These are phyloP conservation scores for Mollisia scopiformis DNA, from an alignment of 2,329 filamentous ascomycete species.

Conservation along the genomic window DNA sequence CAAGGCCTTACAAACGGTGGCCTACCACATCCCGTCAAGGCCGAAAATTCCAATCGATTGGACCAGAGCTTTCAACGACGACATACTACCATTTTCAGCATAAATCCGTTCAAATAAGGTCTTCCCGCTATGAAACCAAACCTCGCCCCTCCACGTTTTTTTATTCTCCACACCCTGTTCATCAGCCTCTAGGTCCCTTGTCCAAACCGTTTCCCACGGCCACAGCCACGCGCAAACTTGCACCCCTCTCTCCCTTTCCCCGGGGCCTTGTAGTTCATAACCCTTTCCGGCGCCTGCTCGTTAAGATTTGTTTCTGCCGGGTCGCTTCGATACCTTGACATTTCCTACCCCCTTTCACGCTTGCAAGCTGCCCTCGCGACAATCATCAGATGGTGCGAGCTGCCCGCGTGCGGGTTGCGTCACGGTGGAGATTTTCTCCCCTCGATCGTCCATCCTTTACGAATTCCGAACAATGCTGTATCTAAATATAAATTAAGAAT, in stretches of 20 bases:
- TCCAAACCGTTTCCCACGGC: background rate
- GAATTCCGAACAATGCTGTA: background rate
- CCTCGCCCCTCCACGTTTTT: background rate
- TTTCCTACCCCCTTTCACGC: background rate
- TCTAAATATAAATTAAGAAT: background rate
- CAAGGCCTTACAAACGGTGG: no score
- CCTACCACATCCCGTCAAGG: background rate
- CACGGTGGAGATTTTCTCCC: background rate
- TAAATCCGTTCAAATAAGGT: background rate
- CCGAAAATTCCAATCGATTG: background rate
- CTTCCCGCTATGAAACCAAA: background rate
- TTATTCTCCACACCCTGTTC: no score
- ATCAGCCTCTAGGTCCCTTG: background rate
- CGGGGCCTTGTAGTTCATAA: no score
- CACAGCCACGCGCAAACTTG: background rate
- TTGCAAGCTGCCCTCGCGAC: background rate
- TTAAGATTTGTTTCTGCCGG: background rate
- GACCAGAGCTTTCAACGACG: background rate
- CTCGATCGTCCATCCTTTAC: background rate
- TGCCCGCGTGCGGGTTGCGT: background rate
- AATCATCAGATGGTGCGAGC: background rate
- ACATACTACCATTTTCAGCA: background rate
- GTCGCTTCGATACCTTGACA: no score
- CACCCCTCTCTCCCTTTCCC: background rate
- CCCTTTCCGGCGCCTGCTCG: background rate